Evolutionary conservation across 352 stramenopile genomes (phyloP), one percentile per base, ranked within the genome.

Genomic region (Globisporangium alternatum): DNA sequence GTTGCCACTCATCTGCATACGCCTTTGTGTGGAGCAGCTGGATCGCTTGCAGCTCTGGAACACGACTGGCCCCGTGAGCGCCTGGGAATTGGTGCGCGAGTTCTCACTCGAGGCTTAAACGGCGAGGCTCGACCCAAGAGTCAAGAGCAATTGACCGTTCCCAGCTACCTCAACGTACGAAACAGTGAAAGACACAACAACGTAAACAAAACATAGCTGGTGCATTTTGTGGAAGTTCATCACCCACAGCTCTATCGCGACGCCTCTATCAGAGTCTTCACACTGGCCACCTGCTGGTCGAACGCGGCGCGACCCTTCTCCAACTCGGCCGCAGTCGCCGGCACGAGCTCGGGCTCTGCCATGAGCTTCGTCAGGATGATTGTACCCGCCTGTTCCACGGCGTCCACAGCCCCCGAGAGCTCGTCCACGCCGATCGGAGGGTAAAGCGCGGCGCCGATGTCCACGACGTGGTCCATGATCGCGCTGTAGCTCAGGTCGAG

Each of bases 371-470:
- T 66, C 39, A 92, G 49, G 60, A 86, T 83, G 25, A 57, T 66
- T 30, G 68, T 65, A 25, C 71, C 74, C 2, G 69, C 72, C 0
- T 41, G 58, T 44, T 89, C 76, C 6, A 81, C 56, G 44, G 66
- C 57, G 12, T 45, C 60, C 25, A 92, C 62, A 31, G 78, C 73
- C 9, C 65, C 67, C 31, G 60, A 35, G 47, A 93, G 65, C 56
- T 90, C 83, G 9, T 89, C 81, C 0, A 77, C 72, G 44, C 86
- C 83, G 57, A 93, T 78, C 4, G 86, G 86, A 39, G 86, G 86
- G 64, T 89, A 91, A 67, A 93, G 33, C 31, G 86, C 86, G n/a
- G 86, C 86, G 41, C 86, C 85, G 66, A 95, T 78, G 69, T 95
- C 86, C 45, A 95, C 85, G 47, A 95, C 72, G 2, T 75, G 77